Evolutionary conservation across 495 filamentous ascomycete species (phyloP).

Genomic region (Xylaria venustula): DNA sequence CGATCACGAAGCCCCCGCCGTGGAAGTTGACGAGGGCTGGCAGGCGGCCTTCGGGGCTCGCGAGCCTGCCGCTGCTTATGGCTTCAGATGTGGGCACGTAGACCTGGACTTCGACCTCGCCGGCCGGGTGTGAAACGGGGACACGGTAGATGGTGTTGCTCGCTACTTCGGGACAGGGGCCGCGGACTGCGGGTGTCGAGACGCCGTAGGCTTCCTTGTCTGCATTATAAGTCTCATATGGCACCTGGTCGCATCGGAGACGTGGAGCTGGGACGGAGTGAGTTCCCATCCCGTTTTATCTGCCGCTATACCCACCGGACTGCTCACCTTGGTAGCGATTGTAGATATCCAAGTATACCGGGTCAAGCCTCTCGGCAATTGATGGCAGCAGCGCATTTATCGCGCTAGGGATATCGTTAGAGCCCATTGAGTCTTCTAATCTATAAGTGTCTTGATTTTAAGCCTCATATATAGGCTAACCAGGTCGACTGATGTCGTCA

Average conservation of each 20-base stretch:
- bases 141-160: constrained; percentile 31
- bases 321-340: constrained; percentile 35
- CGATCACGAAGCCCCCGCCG: constrained; percentile 67
- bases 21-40: constrained; percentile 64
- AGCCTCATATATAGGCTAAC: neutral
- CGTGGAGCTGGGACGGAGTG: constrained; percentile 7
- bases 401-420: constrained; percentile 17
- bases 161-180: constrained; percentile 28
- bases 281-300: neutral
- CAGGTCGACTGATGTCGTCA: constrained; percentile 6
- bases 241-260: constrained; percentile 36
- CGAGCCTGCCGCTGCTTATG: constrained; percentile 23
- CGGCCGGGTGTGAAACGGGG: constrained; percentile 30
- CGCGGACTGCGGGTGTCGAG: constrained; percentile 24
- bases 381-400: constrained; percentile 33
- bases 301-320: neutral
- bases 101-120: constrained; percentile 34
- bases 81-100: constrained; percentile 33
- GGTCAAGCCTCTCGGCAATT: constrained; percentile 32
- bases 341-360: constrained; percentile 35
- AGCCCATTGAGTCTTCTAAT: constrained; percentile 20
- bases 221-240: constrained; percentile 36
- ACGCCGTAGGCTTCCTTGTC: constrained; percentile 34
- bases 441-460: neutral
- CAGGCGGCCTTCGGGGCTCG: constrained; percentile 26